These are phyloP conservation scores for Xylaria sp. DNA, from an alignment of 2,329 filamentous ascomycete genomes.

Conservation along the genomic window DNA sequence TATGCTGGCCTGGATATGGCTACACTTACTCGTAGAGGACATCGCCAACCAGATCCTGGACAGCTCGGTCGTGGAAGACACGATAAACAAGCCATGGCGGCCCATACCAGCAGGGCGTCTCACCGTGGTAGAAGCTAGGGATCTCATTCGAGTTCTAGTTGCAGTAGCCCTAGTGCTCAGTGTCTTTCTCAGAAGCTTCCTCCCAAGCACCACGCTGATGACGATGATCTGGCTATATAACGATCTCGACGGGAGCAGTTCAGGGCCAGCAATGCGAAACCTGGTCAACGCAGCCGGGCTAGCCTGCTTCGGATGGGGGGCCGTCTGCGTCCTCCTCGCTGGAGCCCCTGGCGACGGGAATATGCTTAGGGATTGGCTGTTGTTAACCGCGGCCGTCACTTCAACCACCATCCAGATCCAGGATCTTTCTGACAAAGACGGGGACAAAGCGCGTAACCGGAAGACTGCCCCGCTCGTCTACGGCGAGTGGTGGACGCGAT, in stretches of 20 bases:
- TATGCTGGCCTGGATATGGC: background rate
- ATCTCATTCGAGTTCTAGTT: slow-evolving; percentile 36
- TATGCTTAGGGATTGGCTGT: slow-evolving; percentile 40
- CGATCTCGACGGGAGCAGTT: slow-evolving; percentile 45
- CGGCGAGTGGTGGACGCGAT: slow-evolving; percentile 38
- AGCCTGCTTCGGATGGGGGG: slow-evolving; percentile 48
- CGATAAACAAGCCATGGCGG: background rate
- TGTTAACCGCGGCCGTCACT: slow-evolving; percentile 41
- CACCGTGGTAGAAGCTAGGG: slow-evolving; percentile 39
- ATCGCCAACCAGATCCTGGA: background rate
- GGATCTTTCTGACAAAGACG: slow-evolving; percentile 43
- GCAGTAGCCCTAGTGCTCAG: slow-evolving; percentile 33
- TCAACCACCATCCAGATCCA: slow-evolving; percentile 48
- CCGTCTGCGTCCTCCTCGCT: slow-evolving; percentile 36
- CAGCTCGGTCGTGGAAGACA: background rate
- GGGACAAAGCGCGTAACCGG: slow-evolving; percentile 45
- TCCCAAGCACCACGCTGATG: slow-evolving; percentile 43
- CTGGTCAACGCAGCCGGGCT: slow-evolving; percentile 46
- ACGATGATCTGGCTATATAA: slow-evolving; percentile 49
- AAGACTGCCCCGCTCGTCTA: slow-evolving; percentile 46
- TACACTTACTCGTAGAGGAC: background rate
- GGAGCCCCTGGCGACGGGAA: background rate
- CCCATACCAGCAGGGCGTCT: slow-evolving; percentile 37
- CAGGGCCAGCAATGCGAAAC: slow-evolving; percentile 43
- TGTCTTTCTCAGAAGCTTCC: slow-evolving; percentile 33